A percentile compares a stretch with the other conserved stretches of the same genome.
phyloP scores from a whole-genome alignment of 1,139 yeast genomes.

The Candida tetrigidarum region DNA sequence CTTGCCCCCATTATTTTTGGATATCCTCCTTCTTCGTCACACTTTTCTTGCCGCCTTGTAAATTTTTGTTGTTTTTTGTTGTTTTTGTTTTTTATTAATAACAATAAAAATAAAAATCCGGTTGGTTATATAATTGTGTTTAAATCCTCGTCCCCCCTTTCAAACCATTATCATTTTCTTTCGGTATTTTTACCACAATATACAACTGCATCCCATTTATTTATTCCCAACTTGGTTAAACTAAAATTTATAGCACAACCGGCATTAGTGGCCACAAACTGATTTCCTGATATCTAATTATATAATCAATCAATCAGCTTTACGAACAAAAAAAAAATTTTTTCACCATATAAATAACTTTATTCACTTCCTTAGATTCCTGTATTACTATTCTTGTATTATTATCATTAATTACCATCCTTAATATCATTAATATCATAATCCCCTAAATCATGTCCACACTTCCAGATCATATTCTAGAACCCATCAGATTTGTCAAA shows the following conservation, averaged over 20 bases:
- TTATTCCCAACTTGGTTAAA: background rate
- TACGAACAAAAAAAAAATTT: background rate
- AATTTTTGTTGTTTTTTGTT: background rate
- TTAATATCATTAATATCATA: background rate
- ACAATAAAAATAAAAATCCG: too few species aligned
- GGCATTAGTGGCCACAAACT: too few species aligned
- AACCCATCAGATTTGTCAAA: conserved; percentile 10
- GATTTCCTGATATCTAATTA: background rate
- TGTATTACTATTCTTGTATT: background rate
- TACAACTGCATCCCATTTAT: background rate
- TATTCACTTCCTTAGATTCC: background rate
- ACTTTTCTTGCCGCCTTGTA: too few species aligned
- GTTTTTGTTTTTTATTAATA: background rate
- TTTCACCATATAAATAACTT: background rate
- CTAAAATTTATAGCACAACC: too few species aligned
- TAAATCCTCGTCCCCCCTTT: conserved; percentile 1
- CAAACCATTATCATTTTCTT: background rate
- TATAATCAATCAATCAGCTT: background rate
- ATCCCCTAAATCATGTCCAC: background rate
- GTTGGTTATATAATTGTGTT: background rate
- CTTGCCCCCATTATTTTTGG: too few species aligned
- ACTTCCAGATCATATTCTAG: background rate
- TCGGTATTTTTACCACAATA: background rate
- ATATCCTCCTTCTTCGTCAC: too few species aligned
- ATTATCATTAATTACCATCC: background rate